Conservation (phyloP, 345 rosid genomes). For the Eucalyptus fibrosa region DNA sequence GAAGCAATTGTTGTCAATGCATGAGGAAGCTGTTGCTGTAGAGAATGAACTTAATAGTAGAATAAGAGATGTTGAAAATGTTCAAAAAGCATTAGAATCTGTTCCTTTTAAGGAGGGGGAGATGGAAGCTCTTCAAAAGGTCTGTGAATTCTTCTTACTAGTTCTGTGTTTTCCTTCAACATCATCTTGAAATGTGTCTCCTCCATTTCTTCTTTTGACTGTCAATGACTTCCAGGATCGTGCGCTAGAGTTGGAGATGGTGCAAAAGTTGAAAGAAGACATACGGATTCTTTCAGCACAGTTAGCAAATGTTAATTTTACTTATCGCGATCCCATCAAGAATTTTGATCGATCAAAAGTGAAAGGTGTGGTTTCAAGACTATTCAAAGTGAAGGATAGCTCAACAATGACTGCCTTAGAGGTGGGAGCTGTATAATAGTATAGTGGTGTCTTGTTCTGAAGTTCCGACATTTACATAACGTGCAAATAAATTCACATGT, state of each 20-base stretch:
- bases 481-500: not conserved
- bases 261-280: slow-evolving; percentile 73
- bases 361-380: slow-evolving; percentile 94
- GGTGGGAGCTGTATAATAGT: slow-evolving; percentile 20
- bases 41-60: slow-evolving; percentile 65
- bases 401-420: slow-evolving; percentile 86
- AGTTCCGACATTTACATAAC: not conserved
- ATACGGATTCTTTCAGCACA: slow-evolving; percentile 63
- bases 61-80: slow-evolving; percentile 53
- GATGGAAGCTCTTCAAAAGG: slow-evolving; percentile 91
- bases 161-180: not conserved
- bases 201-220: not conserved
- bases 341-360: slow-evolving; percentile 88
- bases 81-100: slow-evolving; percentile 43
- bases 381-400: slow-evolving; percentile 76
- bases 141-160: not conserved
- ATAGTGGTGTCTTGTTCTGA: not conserved
- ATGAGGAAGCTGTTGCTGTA: slow-evolving; percentile 64
- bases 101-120: slow-evolving; percentile 64
- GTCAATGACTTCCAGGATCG: slow-evolving; percentile 40
- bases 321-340: slow-evolving; percentile 70
- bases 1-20: slow-evolving; percentile 58
- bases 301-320: slow-evolving; percentile 75
- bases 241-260: slow-evolving; percentile 46
- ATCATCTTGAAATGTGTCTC: not conserved